Percentiles rank a stretch among this genome's conserved stretches.
phyloP scores from a whole-genome alignment of 164 flowering plant species.

The Cinnamomum micranthum region DNA sequence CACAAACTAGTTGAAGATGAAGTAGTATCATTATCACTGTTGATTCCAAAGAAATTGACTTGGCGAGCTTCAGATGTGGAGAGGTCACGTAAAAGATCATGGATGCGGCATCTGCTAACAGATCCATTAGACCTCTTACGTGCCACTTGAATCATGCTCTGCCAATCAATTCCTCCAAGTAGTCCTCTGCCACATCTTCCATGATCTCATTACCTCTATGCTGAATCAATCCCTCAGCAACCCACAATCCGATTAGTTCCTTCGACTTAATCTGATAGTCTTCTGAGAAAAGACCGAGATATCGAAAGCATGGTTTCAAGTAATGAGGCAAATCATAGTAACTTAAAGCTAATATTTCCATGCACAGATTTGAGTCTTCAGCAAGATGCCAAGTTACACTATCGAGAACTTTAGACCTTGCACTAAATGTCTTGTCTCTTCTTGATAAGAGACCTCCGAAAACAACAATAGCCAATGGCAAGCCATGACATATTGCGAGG shows the following conservation, averaged over 20 bases:
- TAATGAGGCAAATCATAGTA: too few species aligned
- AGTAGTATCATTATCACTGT: not conserved
- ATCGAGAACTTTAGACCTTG: not conserved
- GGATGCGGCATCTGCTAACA: not conserved
- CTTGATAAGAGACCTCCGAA: not conserved
- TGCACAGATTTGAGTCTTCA: not conserved
- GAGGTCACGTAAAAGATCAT: not conserved
- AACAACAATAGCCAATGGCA: not conserved
- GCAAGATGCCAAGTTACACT: not conserved
- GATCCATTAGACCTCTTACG: not conserved
- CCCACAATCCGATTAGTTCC: too few species aligned
- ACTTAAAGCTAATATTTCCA: too few species aligned
- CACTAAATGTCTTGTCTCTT: not conserved
- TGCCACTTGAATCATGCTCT: too few species aligned
- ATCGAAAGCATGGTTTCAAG: too few species aligned
- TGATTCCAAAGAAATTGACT: not conserved
- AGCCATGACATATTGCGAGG: not conserved
- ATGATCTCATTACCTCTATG: too few species aligned
- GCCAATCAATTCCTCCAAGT: too few species aligned
- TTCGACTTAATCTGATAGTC: too few species aligned
- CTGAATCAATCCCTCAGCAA: too few species aligned
- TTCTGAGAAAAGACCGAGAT: too few species aligned
- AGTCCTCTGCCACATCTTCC: too few species aligned
- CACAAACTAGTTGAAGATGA: not conserved
- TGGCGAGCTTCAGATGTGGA: not conserved